A percentile compares a stretch with the other conserved stretches of the same genome.
These are phyloP conservation scores for Clonostachys rhizophaga DNA, from an alignment of 2,329 filamentous ascomycete species.

Conservation along the genomic window DNA sequence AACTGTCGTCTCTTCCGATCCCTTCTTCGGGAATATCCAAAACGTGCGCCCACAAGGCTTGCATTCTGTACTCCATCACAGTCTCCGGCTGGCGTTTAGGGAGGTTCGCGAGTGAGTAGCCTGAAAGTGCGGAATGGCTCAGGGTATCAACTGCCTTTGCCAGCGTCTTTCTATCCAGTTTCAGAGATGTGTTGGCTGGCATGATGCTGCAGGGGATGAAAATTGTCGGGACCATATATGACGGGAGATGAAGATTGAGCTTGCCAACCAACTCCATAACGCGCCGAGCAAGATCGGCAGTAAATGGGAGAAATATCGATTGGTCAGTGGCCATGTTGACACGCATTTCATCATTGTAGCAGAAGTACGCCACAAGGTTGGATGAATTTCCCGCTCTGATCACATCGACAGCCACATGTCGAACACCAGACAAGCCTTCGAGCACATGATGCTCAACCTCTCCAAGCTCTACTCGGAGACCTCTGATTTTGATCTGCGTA, in stretches of 20 bases:
- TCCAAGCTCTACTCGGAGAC: constrained; percentile 1
- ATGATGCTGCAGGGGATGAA: constrained; percentile 4
- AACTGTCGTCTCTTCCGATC: constrained; percentile 10
- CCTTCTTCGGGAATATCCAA: constrained; percentile 2
- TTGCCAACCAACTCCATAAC: background rate
- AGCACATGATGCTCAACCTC: constrained; percentile 2
- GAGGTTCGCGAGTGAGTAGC: background rate
- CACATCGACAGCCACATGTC: constrained; percentile 1
- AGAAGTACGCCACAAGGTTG: constrained; percentile 1
- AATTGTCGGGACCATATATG: constrained; percentile 8
- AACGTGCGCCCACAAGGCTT: constrained; percentile 8
- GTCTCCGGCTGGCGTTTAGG: constrained; percentile 2
- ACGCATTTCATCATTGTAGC: background rate
- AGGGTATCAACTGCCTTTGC: background rate
- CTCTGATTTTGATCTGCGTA: constrained; percentile 3
- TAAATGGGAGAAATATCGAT: background rate
- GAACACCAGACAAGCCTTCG: background rate
- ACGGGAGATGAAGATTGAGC: constrained; percentile 1
- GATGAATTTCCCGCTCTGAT: background rate
- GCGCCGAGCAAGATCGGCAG: background rate
- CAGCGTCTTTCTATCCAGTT: constrained; percentile 3
- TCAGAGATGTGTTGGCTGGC: constrained; percentile 3
- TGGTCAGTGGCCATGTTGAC: too few relatives aligned
- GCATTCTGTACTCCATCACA: constrained; percentile 3
- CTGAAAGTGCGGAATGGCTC: background rate